phyloP scores from a whole-genome alignment of 352 stramenopile species.

The Phytopythium boreale region DNA sequence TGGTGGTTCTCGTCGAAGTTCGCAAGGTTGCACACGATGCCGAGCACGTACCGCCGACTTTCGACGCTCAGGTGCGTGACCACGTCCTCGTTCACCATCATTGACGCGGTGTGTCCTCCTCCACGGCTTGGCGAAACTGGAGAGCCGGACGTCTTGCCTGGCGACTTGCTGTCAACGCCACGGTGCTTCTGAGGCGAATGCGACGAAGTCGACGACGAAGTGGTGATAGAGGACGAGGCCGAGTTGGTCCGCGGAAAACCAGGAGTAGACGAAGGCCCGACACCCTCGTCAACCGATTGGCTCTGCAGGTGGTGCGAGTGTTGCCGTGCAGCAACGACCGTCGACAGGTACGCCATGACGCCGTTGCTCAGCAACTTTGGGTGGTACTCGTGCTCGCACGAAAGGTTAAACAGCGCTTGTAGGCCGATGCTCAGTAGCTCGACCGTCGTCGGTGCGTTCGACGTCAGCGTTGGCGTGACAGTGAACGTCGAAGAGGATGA shows the following conservation, averaged over 20 bases:
- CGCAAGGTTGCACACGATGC: slow-evolving; percentile 75
- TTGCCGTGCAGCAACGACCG: slow-evolving; percentile 24
- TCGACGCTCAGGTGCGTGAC: slow-evolving; percentile 16
- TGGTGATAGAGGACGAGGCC: neutral
- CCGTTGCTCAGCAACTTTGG: slow-evolving; percentile 67
- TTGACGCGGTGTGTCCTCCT: neutral
- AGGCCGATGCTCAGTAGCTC: slow-evolving; percentile 71
- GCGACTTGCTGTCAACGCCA: neutral
- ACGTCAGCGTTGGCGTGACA: neutral
- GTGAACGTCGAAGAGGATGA: neutral
- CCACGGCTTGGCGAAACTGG: neutral
- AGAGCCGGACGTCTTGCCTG: neutral
- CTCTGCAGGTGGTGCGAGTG: neutral
- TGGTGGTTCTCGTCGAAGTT: slow-evolving; percentile 78
- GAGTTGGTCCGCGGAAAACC: neutral
- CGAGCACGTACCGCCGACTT: slow-evolving; percentile 53
- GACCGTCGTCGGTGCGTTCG: slow-evolving; percentile 24
- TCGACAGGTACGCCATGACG: slow-evolving; percentile 62
- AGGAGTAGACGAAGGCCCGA: neutral
- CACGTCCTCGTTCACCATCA: slow-evolving; percentile 2
- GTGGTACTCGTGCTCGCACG: slow-evolving; percentile 65
- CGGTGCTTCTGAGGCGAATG: neutral
- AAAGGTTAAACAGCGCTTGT: slow-evolving; percentile 76
- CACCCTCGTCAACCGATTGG: neutral
- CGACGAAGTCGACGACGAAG: neutral